These are phyloP conservation scores for Trametes coccinea DNA, from an alignment of 768 basidiomycete species.

Conservation along the genomic window DNA sequence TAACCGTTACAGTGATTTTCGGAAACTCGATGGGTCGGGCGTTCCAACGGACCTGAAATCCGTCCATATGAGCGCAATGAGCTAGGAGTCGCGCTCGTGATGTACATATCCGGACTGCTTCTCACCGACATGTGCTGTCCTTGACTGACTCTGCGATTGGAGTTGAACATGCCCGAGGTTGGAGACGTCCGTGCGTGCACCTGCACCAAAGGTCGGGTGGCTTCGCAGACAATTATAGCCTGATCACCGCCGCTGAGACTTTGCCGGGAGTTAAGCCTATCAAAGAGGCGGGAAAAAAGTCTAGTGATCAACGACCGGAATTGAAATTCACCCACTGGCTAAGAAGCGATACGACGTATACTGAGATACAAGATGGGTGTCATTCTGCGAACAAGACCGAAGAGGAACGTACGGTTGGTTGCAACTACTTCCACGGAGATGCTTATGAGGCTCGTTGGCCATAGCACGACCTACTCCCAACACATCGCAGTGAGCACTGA, in stretches of 20 bases:
- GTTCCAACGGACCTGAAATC: not conserved
- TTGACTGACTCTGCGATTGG: not conserved
- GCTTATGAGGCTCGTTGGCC: not conserved
- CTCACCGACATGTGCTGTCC: constrained; percentile 1
- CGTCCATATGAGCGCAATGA: not conserved
- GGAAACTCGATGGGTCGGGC: not conserved
- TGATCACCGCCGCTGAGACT: not conserved
- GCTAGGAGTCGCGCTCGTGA: not conserved
- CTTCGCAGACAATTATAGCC: not conserved
- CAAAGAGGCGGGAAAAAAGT: not conserved
- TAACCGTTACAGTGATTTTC: not conserved
- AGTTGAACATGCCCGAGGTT: not conserved
- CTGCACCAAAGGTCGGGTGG: too few relatives aligned
- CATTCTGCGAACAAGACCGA: rapidly evolving
- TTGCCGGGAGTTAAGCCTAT: not conserved
- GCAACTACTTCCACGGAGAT: constrained; percentile 3
- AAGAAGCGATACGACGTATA: constrained; percentile 7
- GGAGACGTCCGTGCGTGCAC: not conserved
- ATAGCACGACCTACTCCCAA: not conserved
- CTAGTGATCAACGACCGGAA: not conserved
- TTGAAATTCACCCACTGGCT: not conserved
- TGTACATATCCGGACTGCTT: not conserved
- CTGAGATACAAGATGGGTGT: not conserved
- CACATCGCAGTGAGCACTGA: too few relatives aligned
- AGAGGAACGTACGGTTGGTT: not conserved